Evolutionary conservation across 73 alveolate species (phyloP).

Genomic region (Strombidium stylifer): DNA sequence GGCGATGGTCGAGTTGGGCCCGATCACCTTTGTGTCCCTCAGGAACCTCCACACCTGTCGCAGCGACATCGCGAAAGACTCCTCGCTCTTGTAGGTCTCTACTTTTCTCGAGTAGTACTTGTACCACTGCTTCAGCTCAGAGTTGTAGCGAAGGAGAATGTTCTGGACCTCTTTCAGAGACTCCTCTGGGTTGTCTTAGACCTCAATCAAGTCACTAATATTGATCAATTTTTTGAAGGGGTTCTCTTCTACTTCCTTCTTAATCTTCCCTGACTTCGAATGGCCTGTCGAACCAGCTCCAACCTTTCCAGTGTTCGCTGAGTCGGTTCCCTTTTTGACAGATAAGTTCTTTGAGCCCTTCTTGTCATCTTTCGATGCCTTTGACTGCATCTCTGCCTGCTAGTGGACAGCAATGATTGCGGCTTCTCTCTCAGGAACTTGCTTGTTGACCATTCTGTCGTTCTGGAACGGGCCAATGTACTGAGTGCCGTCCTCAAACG

Average conservation of each 20-base stretch:
- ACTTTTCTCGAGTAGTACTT: conserved; percentile 74
- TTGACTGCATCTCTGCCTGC: too few relatives aligned
- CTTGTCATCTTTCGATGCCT: too few relatives aligned
- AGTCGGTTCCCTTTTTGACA: too few relatives aligned
- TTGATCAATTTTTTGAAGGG: conserved; percentile 93
- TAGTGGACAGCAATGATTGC: not conserved
- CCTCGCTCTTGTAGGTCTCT: conserved; percentile 66
- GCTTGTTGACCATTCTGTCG: conserved; percentile 95
- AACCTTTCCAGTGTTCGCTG: too few relatives aligned
- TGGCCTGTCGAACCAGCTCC: too few relatives aligned
- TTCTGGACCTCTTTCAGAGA: conserved; percentile 87
- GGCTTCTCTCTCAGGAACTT: conserved; percentile 6
- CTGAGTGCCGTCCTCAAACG: conserved; percentile 95
- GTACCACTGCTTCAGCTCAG: conserved; percentile 87
- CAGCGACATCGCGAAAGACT: conserved; percentile 77
- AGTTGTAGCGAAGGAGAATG: conserved; percentile 82
- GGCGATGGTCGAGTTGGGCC: conserved; percentile 83
- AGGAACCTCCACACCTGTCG: conserved; percentile 91
- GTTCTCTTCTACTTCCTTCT: conserved; percentile 90
- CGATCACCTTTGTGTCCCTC: conserved; percentile 85
- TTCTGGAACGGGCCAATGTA: conserved; percentile 94
- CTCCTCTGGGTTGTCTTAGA: conserved; percentile 70
- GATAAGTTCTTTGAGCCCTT: too few relatives aligned
- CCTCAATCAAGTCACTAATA: conserved; percentile 86
- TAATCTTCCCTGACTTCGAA: too few relatives aligned